Evolutionary conservation across 768 basidiomycete genomes (phyloP), one percentile per base, ranked within the genome.

Genomic region (Leccinum ochraceum): DNA sequence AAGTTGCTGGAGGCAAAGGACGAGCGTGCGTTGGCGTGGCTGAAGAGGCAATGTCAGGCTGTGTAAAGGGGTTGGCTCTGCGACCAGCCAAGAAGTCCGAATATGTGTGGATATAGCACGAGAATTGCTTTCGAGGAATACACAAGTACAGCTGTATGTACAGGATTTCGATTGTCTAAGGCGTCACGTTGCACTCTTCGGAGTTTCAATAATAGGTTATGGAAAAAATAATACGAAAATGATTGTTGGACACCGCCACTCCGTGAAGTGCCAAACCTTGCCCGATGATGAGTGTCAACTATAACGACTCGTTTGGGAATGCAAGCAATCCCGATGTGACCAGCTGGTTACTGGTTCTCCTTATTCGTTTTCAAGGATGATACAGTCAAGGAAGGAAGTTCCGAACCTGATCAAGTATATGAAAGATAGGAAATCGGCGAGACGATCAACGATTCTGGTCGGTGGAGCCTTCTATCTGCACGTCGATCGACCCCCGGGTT

Each of bases 1-100:
- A 46, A 46, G 58, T 71, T 91, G 59, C 76, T 99, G 48, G 61
- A 65, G 22, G 65, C 63, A 16, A 68, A 69, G 81, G 70, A 71
- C n/a, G 64, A 24, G 20, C 70, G 67, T 44, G 70, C 71, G 46
- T 24, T 67, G 51, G 67, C 59, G 13, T 71, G 70, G 70, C 62
- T 71, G 32, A 59, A 58, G 65, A 62, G 52, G 48, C 54, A 60
- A 36, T 71, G 70, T 54, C 60, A 8, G 39, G 54, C 54, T 28
- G 17, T 71, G 7, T 69, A 36, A 59, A 14, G 30, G 24, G 10
- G n/a, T 17, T n/a, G 13, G 9, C 14, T 13, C 20, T 50, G 22
- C 13, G 36, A 59, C 6, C 24, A 16, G 13, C 20, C 53, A 20
- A 46, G 44, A 37, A 37, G 36, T 16, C 6, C 53, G 17, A 10